A percentile compares a stretch with the other conserved stretches of the same genome.
Evolutionary conservation across 805 yeast species (phyloP).

Genomic region (Candida insectorum): DNA sequence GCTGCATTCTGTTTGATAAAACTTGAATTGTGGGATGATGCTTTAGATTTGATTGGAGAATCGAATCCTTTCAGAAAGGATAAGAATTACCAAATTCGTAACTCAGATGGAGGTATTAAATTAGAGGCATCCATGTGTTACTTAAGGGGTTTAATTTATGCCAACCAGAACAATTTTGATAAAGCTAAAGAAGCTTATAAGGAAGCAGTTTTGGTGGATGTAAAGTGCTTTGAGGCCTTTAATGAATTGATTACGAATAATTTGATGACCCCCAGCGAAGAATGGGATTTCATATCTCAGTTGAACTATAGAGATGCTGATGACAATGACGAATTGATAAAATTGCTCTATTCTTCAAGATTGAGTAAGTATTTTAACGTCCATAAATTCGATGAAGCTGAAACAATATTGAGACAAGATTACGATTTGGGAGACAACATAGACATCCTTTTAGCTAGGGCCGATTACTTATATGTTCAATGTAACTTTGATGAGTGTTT

Average conservation of each 20-base stretch:
- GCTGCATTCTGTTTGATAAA: slow-evolving; percentile 72
- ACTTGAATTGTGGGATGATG: slow-evolving; percentile 81
- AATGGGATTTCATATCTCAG: slow-evolving; percentile 70
- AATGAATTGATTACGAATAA: slow-evolving; percentile 70
- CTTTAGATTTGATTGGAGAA: slow-evolving; percentile 81
- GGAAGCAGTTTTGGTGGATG: slow-evolving; percentile 84
- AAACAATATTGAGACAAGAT: slow-evolving; percentile 61
- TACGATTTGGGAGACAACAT: slow-evolving; percentile 66
- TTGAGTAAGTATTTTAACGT: slow-evolving; percentile 70
- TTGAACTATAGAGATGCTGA: slow-evolving; percentile 71
- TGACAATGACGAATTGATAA: slow-evolving; percentile 78
- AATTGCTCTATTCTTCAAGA: slow-evolving; percentile 68
- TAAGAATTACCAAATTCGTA: slow-evolving; percentile 37
- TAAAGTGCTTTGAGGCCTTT: slow-evolving; percentile 91
- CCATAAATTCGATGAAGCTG: slow-evolving; percentile 60
- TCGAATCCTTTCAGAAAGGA: slow-evolving; percentile 63
- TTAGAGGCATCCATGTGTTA: slow-evolving; percentile 85
- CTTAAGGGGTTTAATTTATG: slow-evolving; percentile 77
- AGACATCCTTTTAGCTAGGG: slow-evolving; percentile 65
- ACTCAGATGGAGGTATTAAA: slow-evolving; percentile 79
- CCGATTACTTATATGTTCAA: slow-evolving; percentile 68
- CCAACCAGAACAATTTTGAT: slow-evolving; percentile 79
- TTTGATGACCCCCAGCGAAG: slow-evolving; percentile 78
- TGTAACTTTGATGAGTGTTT: slow-evolving; percentile 78
- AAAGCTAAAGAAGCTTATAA: slow-evolving; percentile 81